Base-by-base conservation (phyloP, 2,329 filamentous ascomycete genomes). In the Stemphylium vesicarium region DNA sequence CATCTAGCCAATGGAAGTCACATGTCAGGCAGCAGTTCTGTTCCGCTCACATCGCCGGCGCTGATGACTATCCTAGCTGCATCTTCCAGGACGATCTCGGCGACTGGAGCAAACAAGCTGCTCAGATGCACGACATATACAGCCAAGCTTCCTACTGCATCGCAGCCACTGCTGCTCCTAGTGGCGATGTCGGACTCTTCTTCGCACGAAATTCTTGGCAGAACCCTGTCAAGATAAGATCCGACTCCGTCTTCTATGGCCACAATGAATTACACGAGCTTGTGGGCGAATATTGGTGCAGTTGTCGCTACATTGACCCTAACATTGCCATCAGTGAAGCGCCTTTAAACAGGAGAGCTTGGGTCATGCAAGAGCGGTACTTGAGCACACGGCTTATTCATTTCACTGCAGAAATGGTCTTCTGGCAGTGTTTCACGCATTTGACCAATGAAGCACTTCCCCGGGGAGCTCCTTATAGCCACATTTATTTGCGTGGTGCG, bases 361-460 rank as follows among this genome's bases (percentile, higher is more conserved):
- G 63, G 60, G 56, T 64, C 11, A 46, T 55, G 3, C 63, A 65
- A 31, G 63, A 65, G 31, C 51, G 60, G 0, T 51, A 50, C 12
- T 20, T 65, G 9, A 53, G 60, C 4, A 42, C 39, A 4, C 41
- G 63, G 10, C 52, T 53, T n/a, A 24, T 60, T 13, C 57, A 63
- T 26, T 65, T 65, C 38, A 35, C 51, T 7, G n/a, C 24, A 4
- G 32, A 42, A 8, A 22, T 47, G 15, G 2, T 64, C 2, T 62
- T 56, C 31, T 63, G 63, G 60, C 20, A 22, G 20, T 22, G 20
- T 22, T 22, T 4, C 6, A 22, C 20, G 20, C 20, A 22, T 22
- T 22, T 22, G 20, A 22, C 20, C 20, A 22, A 22, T 6, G 20
- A 22, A 22, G 20, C 20, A 22, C 6, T 22, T 22, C 20, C 20